Evolutionary conservation across 1,139 yeast genomes (phyloP), one percentile per base, ranked within the genome.

Genomic region (Magnusiomyces ingens): DNA sequence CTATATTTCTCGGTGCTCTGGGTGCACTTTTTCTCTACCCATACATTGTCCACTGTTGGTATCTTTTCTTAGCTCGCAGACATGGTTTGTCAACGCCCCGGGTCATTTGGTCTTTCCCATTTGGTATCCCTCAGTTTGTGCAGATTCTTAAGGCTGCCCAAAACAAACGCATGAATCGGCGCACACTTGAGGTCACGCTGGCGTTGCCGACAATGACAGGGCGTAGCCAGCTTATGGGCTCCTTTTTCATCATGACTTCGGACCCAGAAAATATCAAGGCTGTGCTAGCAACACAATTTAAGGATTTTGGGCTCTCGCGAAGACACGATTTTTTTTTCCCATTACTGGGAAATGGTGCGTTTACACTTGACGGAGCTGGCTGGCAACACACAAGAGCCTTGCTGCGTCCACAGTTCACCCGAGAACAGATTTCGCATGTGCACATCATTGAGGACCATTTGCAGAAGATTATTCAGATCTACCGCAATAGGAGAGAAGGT

Each of bases 301-400:
- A 69, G 54, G 81, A 79, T 55, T 79, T 76, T 64, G 71, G 72
- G n/a, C 70, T 79, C 52, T 83, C 82, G 1, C 60, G 64, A 1
- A 73, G 84, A 59, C 75, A 76, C 63, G 62, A 62, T 3, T 73
- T 70, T 53, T 70, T 78, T 60, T 56, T 55, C 40, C 77, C 79
- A 1, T 64, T 77, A 40, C 68, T 80, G 47, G 84, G 84, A 10
- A 76, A 77, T 56, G 84, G 84, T 2, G 78, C 80, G 51, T 80
- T 80, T 66, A 78, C 83, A 2, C 71, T 78, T 45, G 82, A 78
- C 58, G 80, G 79, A n/a, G 69, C 67, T 47, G 78, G 76, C 1
- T 80, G 84, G 84, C 74, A 76, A 58, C 81, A 78, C 61, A 75
- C 81, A 15, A 68, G 84, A 46, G 75, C 80, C 2, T 69, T 80